A percentile compares a stretch with the other conserved stretches of the same genome.
Conservation (phyloP, 2,329 filamentous ascomycete species). For the Rhynchosporium agropyri region DNA sequence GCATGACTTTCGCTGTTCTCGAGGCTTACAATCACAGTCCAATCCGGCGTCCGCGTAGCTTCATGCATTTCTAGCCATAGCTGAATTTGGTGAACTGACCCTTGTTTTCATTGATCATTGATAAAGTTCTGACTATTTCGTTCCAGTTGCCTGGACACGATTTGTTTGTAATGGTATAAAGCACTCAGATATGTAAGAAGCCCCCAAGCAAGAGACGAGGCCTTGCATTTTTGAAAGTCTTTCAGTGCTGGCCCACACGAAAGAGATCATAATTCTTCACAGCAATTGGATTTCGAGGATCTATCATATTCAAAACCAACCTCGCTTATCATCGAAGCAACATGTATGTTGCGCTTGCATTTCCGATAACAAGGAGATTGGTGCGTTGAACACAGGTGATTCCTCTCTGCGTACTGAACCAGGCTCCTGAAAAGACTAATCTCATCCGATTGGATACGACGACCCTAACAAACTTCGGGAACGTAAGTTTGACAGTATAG, state of each 20-base stretch:
- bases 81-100: neutral
- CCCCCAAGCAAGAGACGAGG: neutral
- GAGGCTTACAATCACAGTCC: neutral
- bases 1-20: neutral
- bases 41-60: neutral
- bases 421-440: slow-evolving; percentile 7
- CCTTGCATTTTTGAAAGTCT: no score
- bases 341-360: neutral
- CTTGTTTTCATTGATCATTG: neutral
- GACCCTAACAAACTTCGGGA: slow-evolving; percentile 4
- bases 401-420: slow-evolving; percentile 1
- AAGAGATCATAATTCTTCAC: slow-evolving; percentile 9
- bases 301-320: neutral
- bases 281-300: neutral
- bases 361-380: slow-evolving; percentile 5
- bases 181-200: neutral
- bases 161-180: neutral
- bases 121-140: neutral
- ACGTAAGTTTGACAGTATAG: neutral
- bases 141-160: neutral
- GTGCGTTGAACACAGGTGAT: neutral
- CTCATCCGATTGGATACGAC: slow-evolving; percentile 6
- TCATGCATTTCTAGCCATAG: neutral
- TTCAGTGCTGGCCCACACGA: neutral
- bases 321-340: slow-evolving; percentile 10